Percentiles rank a stretch among this genome's conserved stretches.
Conservation (phyloP, 2,329 filamentous ascomycete genomes). For the Apiospora arundinis region DNA sequence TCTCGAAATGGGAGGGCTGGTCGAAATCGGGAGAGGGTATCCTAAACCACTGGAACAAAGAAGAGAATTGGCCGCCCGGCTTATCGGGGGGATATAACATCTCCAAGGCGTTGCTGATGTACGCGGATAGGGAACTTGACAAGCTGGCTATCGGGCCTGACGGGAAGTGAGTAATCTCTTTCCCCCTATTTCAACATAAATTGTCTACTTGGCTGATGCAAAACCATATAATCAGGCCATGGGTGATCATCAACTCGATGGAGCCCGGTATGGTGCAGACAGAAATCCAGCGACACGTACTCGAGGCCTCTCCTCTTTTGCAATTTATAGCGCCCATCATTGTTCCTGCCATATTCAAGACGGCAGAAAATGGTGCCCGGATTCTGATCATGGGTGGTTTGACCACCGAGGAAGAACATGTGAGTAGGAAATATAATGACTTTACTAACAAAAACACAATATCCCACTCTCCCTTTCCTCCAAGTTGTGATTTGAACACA, state of each 20-base stretch:
- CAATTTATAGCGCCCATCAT: background rate
- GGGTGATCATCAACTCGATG: slow-evolving; percentile 14
- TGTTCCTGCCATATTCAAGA: background rate
- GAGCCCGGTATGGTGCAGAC: slow-evolving; percentile 13
- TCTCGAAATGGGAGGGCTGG: slow-evolving; percentile 4
- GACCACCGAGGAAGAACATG: slow-evolving; percentile 13
- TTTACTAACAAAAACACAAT: background rate
- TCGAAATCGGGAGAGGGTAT: background rate
- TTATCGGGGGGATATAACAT: background rate
- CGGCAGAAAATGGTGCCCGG: slow-evolving; percentile 9
- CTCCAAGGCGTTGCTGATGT: slow-evolving; percentile 14
- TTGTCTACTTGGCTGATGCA: too few species aligned
- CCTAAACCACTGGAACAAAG: slow-evolving; percentile 10
- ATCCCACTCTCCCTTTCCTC: background rate
- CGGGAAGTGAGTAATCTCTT: background rate
- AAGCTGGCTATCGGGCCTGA: background rate
- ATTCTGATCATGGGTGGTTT: background rate
- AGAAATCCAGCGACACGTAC: slow-evolving; percentile 4
- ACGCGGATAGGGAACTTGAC: background rate
- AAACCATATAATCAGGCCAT: background rate
- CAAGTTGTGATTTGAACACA: background rate
- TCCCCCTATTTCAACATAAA: background rate
- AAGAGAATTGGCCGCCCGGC: slow-evolving; percentile 10
- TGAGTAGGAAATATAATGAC: background rate
- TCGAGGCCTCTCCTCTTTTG: background rate